Conservation (phyloP, 345 rosid species). For the Heritiera fomes region DNA sequence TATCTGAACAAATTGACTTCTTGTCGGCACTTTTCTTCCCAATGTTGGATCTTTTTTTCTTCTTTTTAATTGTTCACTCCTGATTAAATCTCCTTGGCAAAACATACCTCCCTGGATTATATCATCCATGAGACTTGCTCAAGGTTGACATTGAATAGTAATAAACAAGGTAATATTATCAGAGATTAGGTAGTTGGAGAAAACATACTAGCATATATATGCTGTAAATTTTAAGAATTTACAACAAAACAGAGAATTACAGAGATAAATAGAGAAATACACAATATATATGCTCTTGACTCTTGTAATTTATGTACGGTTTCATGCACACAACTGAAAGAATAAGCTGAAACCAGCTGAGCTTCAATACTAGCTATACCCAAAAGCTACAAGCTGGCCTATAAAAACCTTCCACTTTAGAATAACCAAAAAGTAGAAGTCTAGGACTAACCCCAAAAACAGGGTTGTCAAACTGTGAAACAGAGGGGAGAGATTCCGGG, state of each 20-base stretch:
- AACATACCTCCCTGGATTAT: background rate
- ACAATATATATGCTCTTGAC: background rate
- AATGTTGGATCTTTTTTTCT: background rate
- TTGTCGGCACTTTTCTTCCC: background rate
- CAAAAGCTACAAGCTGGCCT: slow-evolving; percentile 68
- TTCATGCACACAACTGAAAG: slow-evolving; percentile 33
- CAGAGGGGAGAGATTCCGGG: slow-evolving; percentile 70
- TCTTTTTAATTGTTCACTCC: background rate
- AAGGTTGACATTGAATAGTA: background rate
- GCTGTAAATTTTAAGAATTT: background rate
- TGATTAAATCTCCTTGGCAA: background rate
- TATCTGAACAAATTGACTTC: slow-evolving; percentile 4
- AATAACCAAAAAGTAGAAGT: slow-evolving; percentile 19
- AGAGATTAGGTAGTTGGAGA: background rate
- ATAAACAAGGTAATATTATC: background rate
- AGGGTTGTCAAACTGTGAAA: background rate
- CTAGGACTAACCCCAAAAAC: background rate
- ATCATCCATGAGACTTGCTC: background rate
- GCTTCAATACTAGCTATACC: slow-evolving; percentile 51
- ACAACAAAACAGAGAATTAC: slow-evolving; percentile 16
- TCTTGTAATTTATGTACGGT: slow-evolving; percentile 9
- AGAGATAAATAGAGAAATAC: slow-evolving; percentile 8
- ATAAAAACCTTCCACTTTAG: slow-evolving; percentile 39
- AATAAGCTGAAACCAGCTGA: slow-evolving; percentile 69
- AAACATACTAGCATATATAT: background rate